Evolutionary conservation across 2,329 filamentous ascomycete species (phyloP).

Genomic region (Fusarium foetens): DNA sequence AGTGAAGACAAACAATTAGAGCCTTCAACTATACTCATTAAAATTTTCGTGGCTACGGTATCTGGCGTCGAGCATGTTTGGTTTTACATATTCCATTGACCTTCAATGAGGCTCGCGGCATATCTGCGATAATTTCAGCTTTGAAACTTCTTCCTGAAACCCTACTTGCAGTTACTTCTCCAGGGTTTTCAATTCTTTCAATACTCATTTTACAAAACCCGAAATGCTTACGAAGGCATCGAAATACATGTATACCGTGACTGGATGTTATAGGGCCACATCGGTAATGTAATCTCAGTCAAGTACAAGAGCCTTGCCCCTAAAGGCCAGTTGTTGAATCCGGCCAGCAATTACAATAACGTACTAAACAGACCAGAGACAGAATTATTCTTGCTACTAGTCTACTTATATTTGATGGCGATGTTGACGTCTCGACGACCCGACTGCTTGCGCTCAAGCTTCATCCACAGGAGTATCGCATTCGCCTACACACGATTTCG

Average conservation of each 20-base stretch:
- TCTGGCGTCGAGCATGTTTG: neutral
- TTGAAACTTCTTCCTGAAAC: rapidly evolving
- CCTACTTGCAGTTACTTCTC: rapidly evolving
- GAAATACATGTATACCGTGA: neutral
- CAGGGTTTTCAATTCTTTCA: neutral
- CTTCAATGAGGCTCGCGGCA: rapidly evolving
- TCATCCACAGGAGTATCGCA: neutral
- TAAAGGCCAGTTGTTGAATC: rapidly evolving
- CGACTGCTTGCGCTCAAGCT: no score
- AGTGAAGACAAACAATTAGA: rapidly evolving
- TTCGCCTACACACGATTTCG: neutral
- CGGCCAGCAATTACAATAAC: no score
- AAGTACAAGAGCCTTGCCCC: neutral
- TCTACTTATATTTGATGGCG: no score
- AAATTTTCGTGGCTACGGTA: rapidly evolving
- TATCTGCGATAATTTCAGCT: no score
- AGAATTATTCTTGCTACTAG: no score
- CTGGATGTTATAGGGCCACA: neutral
- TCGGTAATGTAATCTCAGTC: neutral
- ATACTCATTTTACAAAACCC: rapidly evolving
- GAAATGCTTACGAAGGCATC: neutral
- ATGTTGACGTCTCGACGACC: neutral
- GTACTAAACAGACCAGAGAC: no score
- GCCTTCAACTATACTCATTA: rapidly evolving
- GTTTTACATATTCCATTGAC: no score